Base-by-base conservation (phyloP, 305 asterid species). In the Fraxinus sp. region DNA sequence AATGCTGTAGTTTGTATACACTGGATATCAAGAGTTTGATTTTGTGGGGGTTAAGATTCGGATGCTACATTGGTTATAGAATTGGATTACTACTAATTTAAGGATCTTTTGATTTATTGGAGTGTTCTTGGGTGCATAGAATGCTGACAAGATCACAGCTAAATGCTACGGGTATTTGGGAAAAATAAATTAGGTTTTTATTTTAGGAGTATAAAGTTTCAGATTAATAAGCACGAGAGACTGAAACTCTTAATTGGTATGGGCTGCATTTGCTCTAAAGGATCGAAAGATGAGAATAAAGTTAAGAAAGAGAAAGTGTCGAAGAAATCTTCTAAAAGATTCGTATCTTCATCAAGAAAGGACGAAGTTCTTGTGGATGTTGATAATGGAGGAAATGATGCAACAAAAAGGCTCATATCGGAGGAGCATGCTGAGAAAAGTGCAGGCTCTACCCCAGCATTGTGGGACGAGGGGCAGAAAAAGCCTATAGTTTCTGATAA, bases 211-310 rank as follows among this genome's bases (percentile, higher is more conserved):
- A 26, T 66, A 59, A 86, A 66, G 92, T 84, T 80, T 85, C 90
- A 86, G 86, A 82, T 84, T 79, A 62, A 80, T 62, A 57, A 84
- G 77, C 82, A 81, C 80, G 83, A 85, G 85, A 80, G 87, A 72
- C 83, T 85, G 84, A 81, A 78, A 72, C 49, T 77, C 57, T 79
- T 77, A 22, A 86, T 83, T 75, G 86, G 86, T 37, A 93, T 95
- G 97, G 98, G 98, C 52, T 95, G 98, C 85, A 85, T 91, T 88
- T 95, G 93, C 88, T 90, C 97, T 20, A 95, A 95, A 88, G 96
- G 94, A 20, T 81, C 71, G 26, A 78, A 73, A 71, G 83, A 81
- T 8, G 84, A 86, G 89, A 75, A 82, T 78, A 82, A 85, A 75
- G 75, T 85, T 81, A 77, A 79, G 79, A 91, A 89, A 85, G 90